Conservation (phyloP, 169 alveolate genomes). For the Cryptosporidium bovis region DNA sequence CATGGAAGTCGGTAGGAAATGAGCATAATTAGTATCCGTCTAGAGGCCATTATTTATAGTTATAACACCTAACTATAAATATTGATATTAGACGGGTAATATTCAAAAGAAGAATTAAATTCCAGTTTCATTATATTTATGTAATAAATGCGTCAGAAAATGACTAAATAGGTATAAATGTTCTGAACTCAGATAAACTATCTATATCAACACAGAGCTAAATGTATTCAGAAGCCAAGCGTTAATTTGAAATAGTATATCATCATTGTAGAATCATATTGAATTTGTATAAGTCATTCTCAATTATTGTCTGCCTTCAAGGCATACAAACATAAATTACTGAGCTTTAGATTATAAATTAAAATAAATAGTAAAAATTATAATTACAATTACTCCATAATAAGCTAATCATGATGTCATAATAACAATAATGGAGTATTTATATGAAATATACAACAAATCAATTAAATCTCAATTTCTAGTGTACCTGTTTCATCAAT, state of each 20-base stretch:
- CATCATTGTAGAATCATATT: constrained; percentile 17
- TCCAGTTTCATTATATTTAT: not conserved
- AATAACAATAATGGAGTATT: too few species aligned
- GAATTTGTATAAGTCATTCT: too few species aligned
- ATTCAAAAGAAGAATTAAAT: not conserved
- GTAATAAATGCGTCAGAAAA: not conserved
- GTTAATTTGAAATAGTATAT: constrained; percentile 64
- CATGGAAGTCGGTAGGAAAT: constrained; percentile 71
- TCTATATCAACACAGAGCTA: constrained; percentile 32
- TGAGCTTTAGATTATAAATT: not conserved
- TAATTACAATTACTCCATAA: not conserved
- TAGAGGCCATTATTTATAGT: constrained; percentile 46
- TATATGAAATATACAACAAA: not conserved
- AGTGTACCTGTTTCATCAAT: constrained; percentile 76
- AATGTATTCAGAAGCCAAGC: constrained; percentile 66
- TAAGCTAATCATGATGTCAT: too few species aligned
- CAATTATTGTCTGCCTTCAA: too few species aligned
- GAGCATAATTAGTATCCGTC: constrained; percentile 22
- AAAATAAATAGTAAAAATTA: not conserved
- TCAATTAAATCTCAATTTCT: constrained; percentile 5
- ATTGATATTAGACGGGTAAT: constrained; percentile 27
- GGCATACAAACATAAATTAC: too few species aligned
- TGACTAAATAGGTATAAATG: not conserved
- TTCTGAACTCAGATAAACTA: constrained; percentile 28
- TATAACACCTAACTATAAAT: constrained; percentile 8